phyloP scores from a whole-genome alignment of 176 grass and related monocot genomes.

The Oryza glaberrima region DNA sequence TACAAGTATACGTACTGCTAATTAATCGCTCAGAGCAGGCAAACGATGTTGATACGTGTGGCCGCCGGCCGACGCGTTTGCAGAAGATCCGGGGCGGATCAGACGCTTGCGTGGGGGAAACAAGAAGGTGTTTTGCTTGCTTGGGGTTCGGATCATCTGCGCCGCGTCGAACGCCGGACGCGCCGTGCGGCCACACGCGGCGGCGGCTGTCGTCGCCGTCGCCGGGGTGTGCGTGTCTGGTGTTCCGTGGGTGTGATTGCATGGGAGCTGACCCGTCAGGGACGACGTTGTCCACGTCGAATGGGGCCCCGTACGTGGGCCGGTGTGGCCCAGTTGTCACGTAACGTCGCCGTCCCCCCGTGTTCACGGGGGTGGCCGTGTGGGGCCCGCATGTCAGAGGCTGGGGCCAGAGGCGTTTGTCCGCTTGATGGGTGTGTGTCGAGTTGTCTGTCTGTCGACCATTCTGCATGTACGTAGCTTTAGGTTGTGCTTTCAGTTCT shows the following conservation, averaged over 20 bases:
- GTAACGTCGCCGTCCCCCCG: conserved; percentile 4
- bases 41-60: no score
- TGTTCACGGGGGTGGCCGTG: conserved; percentile 31
- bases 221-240: neutral
- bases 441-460: neutral
- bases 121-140: conserved; percentile 49
- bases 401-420: neutral
- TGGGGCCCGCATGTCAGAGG: neutral
- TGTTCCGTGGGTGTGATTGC: neutral
- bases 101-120: conserved; percentile 69
- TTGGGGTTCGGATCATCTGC: conserved; percentile 48
- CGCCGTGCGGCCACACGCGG: neutral
- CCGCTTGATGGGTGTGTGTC: neutral
- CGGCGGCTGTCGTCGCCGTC: neutral
- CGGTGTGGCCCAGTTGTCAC: conserved; percentile 27
- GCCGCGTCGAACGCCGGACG: neutral
- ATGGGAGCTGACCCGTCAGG: conserved; percentile 32
- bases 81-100: conserved; percentile 33
- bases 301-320: neutral
- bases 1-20: no score
- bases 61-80: no score
- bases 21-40: no score
- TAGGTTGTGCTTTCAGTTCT: neutral
- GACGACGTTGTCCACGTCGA: conserved; percentile 28
- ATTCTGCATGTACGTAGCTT: neutral